Conservation (phyloP, 2,329 filamentous ascomycete species). For the Ceratocystis alfenasii region DNA sequence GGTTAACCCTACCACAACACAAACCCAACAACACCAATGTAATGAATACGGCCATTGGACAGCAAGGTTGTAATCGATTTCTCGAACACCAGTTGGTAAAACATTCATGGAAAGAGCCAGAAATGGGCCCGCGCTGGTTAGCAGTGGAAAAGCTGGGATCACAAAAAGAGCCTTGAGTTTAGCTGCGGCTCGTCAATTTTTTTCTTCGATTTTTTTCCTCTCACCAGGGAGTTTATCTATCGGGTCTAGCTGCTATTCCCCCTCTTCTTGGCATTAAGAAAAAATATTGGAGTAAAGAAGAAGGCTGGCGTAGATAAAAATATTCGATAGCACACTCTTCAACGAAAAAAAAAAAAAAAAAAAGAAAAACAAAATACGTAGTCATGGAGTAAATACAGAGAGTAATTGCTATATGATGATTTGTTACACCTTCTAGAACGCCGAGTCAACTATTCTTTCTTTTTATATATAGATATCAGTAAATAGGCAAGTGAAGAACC, state of each 20-base stretch:
- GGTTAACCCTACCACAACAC: background rate
- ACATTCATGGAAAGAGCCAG: background rate
- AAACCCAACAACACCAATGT: background rate
- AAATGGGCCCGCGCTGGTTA: background rate
- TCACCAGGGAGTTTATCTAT: slow-evolving; percentile 7
- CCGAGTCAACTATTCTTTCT: background rate
- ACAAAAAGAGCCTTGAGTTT: background rate
- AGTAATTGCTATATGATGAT: too few relatives aligned
- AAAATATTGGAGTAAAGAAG: background rate
- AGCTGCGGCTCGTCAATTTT: slow-evolving; percentile 3
- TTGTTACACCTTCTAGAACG: background rate
- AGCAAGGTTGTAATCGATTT: too few relatives aligned
- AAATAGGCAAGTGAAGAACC: background rate
- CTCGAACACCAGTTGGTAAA: background rate
- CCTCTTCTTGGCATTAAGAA: slow-evolving; percentile 10
- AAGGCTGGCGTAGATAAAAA: background rate
- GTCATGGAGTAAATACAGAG: too few relatives aligned
- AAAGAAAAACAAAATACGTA: background rate
- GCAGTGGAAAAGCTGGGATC: background rate
- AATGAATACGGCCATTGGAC: too few relatives aligned
- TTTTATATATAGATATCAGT: slow-evolving; percentile 1
- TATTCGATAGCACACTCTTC: background rate
- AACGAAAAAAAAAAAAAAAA: background rate
- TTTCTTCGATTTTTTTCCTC: background rate
- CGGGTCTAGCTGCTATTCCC: background rate